These are phyloP conservation scores for Fusarium kyushuense DNA, from an alignment of 2,329 filamentous ascomycete genomes.

Conservation along the genomic window DNA sequence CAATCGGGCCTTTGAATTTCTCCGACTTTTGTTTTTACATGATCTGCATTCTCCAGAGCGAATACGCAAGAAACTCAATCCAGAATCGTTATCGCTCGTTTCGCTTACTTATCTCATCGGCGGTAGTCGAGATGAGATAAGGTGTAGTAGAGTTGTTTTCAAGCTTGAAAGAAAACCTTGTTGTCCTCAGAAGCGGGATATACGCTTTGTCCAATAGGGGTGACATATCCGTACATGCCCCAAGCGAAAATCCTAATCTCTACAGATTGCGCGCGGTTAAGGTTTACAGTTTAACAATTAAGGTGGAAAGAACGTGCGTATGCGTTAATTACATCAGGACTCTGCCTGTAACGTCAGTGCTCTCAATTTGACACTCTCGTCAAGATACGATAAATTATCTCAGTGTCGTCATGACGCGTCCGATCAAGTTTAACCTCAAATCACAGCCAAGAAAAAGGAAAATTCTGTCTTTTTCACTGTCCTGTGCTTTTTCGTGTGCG, in stretches of 20 bases:
- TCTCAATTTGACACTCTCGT: neutral
- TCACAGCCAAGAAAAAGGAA: neutral
- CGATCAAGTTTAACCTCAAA: neutral
- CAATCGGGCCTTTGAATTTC: neutral
- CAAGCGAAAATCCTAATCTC: neutral
- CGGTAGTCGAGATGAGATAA: neutral
- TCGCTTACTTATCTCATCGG: neutral
- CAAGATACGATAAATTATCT: neutral
- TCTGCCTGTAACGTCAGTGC: neutral
- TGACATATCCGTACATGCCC: neutral
- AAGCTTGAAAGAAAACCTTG: neutral
- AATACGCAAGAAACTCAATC: neutral
- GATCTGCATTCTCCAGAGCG: neutral
- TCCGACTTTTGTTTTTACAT: neutral
- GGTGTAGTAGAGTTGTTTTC: neutral
- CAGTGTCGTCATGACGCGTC: conserved; percentile 1
- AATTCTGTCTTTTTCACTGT: neutral
- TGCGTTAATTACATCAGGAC: neutral
- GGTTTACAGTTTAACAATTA: neutral
- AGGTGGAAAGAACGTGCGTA: neutral
- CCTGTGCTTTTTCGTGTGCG: conserved; percentile 1
- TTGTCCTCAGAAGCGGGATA: neutral
- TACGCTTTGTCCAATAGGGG: neutral
- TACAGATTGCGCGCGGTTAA: neutral
- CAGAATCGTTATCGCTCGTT: neutral